phyloP scores from a whole-genome alignment of 176 grass and related monocot species.

The Carex kokanica region DNA sequence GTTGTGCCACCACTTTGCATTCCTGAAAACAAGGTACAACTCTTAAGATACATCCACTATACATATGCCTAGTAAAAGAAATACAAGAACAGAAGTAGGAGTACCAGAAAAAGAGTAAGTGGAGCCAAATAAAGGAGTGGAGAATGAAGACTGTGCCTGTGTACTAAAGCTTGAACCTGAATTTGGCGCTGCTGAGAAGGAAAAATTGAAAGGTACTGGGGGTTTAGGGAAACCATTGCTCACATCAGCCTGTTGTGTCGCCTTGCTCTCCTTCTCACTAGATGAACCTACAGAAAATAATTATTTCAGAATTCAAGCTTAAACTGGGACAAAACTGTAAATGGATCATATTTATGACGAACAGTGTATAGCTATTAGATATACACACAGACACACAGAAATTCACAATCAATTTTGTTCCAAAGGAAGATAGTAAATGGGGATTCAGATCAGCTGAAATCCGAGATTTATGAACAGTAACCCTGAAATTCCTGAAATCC shows the following conservation, averaged over 20 bases:
- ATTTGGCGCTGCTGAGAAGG: not conserved
- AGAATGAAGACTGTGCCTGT: conserved; percentile 12
- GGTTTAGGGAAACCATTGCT: conserved; percentile 19
- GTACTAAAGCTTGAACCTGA: conserved; percentile 18
- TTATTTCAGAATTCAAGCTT: not conserved
- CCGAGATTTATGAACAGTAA: too few relatives aligned
- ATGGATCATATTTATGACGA: not conserved
- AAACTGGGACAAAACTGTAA: not conserved
- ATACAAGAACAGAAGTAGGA: conserved; percentile 8
- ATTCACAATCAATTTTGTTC: not conserved
- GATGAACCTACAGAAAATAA: conserved; percentile 7
- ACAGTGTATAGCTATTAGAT: not conserved
- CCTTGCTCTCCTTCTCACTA: conserved; percentile 16
- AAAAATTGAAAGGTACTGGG: conserved; percentile 2
- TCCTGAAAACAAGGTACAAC: conserved; percentile 37
- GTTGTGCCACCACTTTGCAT: conserved; percentile 30
- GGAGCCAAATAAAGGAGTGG: conserved; percentile 48
- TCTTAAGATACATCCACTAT: conserved; percentile 6
- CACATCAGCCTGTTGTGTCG: conserved; percentile 2
- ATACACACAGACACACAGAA: not conserved
- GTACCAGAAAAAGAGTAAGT: conserved; percentile 48
- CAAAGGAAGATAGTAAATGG: not conserved
- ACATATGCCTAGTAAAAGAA: not conserved
- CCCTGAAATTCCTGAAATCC: too few relatives aligned
- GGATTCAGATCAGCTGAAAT: too few relatives aligned